These are phyloP conservation scores for Diplodia mutila DNA, from an alignment of 2,329 filamentous ascomycete genomes.

Conservation along the genomic window DNA sequence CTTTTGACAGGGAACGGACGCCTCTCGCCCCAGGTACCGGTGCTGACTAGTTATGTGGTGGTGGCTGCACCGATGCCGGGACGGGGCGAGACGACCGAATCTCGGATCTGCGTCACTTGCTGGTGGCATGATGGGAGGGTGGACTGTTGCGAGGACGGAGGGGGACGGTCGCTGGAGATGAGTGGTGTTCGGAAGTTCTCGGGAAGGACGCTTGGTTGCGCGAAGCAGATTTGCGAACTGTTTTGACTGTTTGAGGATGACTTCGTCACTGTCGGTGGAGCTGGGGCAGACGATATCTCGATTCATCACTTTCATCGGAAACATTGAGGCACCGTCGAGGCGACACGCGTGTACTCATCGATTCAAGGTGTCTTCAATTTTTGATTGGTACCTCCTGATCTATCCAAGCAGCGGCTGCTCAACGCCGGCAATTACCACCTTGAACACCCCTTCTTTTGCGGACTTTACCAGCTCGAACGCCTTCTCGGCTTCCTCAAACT, in stretches of 20 bases:
- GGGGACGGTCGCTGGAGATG: background rate
- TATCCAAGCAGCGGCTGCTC: conserved; percentile 27
- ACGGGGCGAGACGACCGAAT: background rate
- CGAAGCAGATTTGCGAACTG: background rate
- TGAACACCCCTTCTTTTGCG: conserved; percentile 45
- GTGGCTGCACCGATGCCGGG: background rate
- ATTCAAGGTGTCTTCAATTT: background rate
- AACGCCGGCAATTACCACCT: conserved; percentile 51
- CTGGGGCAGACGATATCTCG: background rate
- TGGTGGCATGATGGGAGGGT: background rate
- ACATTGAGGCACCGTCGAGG: background rate
- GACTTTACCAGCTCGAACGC: conserved; percentile 53
- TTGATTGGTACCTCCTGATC: background rate
- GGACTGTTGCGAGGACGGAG: background rate
- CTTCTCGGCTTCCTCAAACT: conserved; percentile 52
- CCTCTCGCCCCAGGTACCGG: conserved; percentile 10
- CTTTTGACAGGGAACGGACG: background rate
- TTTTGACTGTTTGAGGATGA: background rate
- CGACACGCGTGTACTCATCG: background rate
- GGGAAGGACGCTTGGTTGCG: background rate
- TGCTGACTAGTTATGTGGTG: too few species aligned
- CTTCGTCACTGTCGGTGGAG: background rate
- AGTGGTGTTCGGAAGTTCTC: background rate
- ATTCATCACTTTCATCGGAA: background rate
- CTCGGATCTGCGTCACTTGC: background rate